Base-by-base conservation (phyloP, 1,284 basidiomycete species). In the Porodaedalea pini region DNA sequence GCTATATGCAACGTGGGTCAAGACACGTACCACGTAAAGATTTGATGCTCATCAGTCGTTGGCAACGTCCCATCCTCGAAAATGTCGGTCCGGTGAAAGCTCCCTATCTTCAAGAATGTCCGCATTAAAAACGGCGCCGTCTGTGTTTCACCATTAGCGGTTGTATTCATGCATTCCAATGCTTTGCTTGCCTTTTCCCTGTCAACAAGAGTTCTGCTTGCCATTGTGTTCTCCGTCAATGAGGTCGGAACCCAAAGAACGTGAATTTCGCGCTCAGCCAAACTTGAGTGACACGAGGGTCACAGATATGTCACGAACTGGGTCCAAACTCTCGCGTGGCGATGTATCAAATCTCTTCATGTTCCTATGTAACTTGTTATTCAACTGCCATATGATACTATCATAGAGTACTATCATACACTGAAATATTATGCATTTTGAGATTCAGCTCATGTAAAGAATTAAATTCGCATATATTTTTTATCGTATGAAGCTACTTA, bases 71-170 rank as follows among this genome's bases (percentile, higher is more conserved):
- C 83, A 60, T 90, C 86, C 66, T 91, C 86, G 63, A 91, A 91
- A 57, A 88, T 73, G 1, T 74, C 71, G 36, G 88, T 70, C 47
- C 84, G 77, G 67, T 91, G 89, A 68, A 89, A 90, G 31, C 79
- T 73, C 11, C 86, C 86, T 39, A 88, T 80, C 78, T 90, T 90
- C 58, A 91, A 78, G 69, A 91, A 91, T n/a, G 88, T 77, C 55
- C 89, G 78, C 32, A 91, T 81, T 57, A 91, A 79, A 69, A 91
- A 91, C 4, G 89, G 88, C 0, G 84, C 77, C 7, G 83, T 88
- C 88, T 91, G 59, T 3, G 10, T 19, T 37, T 29, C 17, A 34
- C 3, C 40, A 25, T 50, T 17, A 44, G 40, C 48, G 29, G 56
- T 29, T 11, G 49, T 57, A 25, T 27, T 21, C 21, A 27, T 29